A percentile compares a stretch with the other conserved stretches of the same genome.
Conservation (phyloP, 2,329 filamentous ascomycete species). For the Didymosphaeria variabile region DNA sequence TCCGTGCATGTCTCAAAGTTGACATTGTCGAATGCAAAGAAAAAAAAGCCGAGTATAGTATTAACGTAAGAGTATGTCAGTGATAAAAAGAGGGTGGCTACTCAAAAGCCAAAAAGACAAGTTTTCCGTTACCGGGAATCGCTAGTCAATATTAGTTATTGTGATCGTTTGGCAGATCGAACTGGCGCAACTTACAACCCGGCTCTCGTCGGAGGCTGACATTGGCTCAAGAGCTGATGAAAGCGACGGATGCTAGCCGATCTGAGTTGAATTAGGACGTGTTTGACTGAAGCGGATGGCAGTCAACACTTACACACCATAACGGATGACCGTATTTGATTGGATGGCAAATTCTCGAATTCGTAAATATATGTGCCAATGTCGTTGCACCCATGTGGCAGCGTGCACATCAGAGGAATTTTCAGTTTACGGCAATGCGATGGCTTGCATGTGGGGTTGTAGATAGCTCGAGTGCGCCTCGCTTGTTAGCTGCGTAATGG, state of each 20-base stretch:
- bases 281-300: not conserved
- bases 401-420: not conserved
- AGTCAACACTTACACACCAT: slow-evolving; percentile 8
- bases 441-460: not conserved
- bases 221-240: slow-evolving; percentile 25
- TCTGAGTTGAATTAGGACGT: slow-evolving; percentile 5
- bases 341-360: slow-evolving; percentile 43
- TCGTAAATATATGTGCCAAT: not conserved
- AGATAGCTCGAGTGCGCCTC: not conserved
- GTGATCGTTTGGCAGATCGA: no score
- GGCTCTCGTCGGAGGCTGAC: slow-evolving; percentile 33
- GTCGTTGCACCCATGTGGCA: not conserved
- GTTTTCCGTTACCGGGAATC: slow-evolving; percentile 14
- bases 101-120: not conserved
- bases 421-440: not conserved
- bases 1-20: not conserved
- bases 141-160: not conserved
- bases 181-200: slow-evolving; percentile 21
- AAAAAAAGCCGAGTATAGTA: not conserved
- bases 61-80: no score
- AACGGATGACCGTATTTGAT: slow-evolving; percentile 11
- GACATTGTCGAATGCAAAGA: not conserved
- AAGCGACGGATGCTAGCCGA: slow-evolving; percentile 40
- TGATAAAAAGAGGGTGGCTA: not conserved
- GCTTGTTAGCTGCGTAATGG: not conserved